Base-by-base conservation (phyloP, 2,329 filamentous ascomycete genomes). In the Coleophoma cylindrospora region DNA sequence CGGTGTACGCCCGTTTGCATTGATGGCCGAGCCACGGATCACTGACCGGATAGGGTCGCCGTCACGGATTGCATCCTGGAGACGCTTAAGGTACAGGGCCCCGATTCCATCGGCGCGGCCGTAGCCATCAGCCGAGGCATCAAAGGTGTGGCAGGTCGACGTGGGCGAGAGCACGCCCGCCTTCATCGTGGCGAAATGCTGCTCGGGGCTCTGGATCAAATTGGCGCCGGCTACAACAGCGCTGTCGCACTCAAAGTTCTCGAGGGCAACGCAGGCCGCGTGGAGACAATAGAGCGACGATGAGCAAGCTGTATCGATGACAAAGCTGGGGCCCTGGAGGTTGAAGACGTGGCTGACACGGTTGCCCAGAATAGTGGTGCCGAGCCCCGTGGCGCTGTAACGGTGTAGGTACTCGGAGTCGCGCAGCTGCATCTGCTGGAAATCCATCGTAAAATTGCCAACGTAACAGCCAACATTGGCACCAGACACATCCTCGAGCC, bases 21-120 rank as follows among this genome's bases (percentile, higher is more conserved):
- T 82, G 37, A 75, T 68, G 1, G 68, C 67, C 0, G 72, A 77
- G 5, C 70, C 75, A 14, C 77, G 71, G 48, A 83, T 75, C 19
- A 82, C 70, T 8, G 71, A 75, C 4, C 76, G 71, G 49, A 81
- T 77, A 0, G 74, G 74, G 59, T 86, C 80, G 15, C 78, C 77
- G 55, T 80, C 76, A 10, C 68, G 66, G 5, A 85, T 56, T 1
- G 83, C 83, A 59, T 81, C 75, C 7, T 69, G 66, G 0, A 85
- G 65, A 1, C 73, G 72, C 63, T 86, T 86, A 43, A 86, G 59
- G 6, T 84, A 58, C 2, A 86, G 63, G 12, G 79, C 71, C 0
- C 74, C 79, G 21, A 79, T 69, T 1, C 81, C 83, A 56, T 87
- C 83, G 1, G 80, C 82, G 34, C 81, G 71, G 0, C 76, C 80